Evolutionary conservation across 495 filamentous ascomycete genomes (phyloP).

Genomic region (Acidomyces sp.): DNA sequence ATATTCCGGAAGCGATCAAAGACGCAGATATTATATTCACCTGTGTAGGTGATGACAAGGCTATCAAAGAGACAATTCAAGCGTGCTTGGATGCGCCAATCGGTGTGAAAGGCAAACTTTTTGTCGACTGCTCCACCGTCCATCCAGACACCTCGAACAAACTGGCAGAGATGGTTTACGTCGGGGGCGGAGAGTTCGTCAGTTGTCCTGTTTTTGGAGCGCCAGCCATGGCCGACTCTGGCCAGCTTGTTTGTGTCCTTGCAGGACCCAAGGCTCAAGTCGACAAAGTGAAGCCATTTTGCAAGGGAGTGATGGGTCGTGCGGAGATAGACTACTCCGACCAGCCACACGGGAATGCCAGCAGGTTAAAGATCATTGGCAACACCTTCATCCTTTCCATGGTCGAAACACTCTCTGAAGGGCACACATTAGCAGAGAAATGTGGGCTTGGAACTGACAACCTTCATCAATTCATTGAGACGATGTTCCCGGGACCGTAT

Average conservation of each 20-base stretch:
- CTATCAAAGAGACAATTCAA: conserved; percentile 45
- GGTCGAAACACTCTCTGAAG: conserved; percentile 65
- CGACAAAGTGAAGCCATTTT: conserved; percentile 55
- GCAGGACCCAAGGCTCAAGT: conserved; percentile 52
- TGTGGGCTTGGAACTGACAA: conserved; percentile 58
- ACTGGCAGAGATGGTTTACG: conserved; percentile 41
- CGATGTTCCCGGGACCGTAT: conserved; percentile 51
- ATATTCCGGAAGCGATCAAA: conserved; percentile 51
- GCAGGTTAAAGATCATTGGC: conserved; percentile 65
- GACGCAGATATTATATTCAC: conserved; percentile 69
- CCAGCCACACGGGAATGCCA: conserved; percentile 44
- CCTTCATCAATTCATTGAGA: conserved; percentile 54
- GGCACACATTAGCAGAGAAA: conserved; percentile 65
- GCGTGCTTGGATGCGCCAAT: conserved; percentile 24
- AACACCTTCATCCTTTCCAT: conserved; percentile 82
- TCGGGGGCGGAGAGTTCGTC: conserved; percentile 56
- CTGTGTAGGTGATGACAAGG: conserved; percentile 68
- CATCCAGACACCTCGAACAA: conserved; percentile 67
- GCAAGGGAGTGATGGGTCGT: conserved; percentile 62
- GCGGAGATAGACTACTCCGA: conserved; percentile 58
- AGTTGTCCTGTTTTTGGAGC: conserved; percentile 75
- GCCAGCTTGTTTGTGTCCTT: conserved; percentile 61
- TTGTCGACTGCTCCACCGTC: conserved; percentile 81
- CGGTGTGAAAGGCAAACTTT: conserved; percentile 52
- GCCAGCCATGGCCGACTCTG: conserved; percentile 63